Conservation (phyloP, 2,329 filamentous ascomycete genomes). For the Calonectria pteridis region DNA sequence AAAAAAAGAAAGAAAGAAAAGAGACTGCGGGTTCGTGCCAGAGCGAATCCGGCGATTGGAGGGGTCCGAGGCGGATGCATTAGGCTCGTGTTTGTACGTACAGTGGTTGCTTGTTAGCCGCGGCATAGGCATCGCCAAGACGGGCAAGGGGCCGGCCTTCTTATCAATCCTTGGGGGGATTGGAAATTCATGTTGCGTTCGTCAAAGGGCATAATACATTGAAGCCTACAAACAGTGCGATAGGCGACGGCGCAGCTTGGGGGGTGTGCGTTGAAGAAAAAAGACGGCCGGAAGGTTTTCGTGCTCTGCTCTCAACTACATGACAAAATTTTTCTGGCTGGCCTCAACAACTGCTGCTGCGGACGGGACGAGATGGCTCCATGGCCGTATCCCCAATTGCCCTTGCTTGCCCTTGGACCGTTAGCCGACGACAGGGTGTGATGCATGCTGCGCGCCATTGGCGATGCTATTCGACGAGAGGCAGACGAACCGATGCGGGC, state of each 20-base stretch:
- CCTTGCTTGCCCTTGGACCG: neutral
- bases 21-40: neutral
- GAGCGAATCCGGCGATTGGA: constrained; percentile 6
- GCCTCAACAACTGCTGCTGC: constrained; percentile 14
- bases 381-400: neutral
- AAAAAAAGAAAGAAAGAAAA: neutral
- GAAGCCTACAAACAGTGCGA: neutral
- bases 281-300: constrained; percentile 11
- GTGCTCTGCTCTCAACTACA: constrained; percentile 4
- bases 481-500: constrained; percentile 24
- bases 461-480: constrained; percentile 5
- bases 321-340: neutral
- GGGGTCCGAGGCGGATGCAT: neutral
- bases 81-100: constrained; percentile 12
- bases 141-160: constrained; percentile 15
- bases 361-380: neutral
- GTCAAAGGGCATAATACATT: neutral
- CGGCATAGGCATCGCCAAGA: constrained; percentile 23
- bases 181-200: constrained; percentile 3
- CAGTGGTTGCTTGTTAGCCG: constrained; percentile 4
- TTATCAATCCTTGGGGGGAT: constrained; percentile 21
- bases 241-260: neutral
- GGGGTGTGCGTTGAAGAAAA: neutral
- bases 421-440: constrained; percentile 15
- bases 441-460: constrained; percentile 13